phyloP scores from a whole-genome alignment of 75 land plant genomes.

The Selaginella tamariscina region DNA sequence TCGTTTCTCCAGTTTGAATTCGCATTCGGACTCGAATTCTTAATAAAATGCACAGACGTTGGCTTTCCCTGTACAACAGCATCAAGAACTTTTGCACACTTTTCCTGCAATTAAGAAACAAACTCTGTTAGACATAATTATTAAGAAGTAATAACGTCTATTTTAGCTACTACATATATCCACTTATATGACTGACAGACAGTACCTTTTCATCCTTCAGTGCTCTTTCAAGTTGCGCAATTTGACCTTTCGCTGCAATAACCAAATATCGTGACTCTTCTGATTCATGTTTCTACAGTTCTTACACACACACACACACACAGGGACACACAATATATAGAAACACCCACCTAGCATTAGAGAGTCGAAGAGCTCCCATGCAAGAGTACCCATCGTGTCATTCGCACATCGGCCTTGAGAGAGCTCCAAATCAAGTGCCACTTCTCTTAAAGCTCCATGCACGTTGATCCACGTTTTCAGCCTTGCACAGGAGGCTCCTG shows the following conservation, averaged over 20 bases:
- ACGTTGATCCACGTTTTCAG: constrained; percentile 6
- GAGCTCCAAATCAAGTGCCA: constrained; percentile 11
- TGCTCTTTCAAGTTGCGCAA: constrained; percentile 4
- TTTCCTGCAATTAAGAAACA: constrained; percentile 12
- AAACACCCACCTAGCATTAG: neutral
- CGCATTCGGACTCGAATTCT: neutral
- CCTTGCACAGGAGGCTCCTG: constrained; percentile 19
- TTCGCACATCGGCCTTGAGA: constrained; percentile 19
- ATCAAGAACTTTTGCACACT: constrained; percentile 15
- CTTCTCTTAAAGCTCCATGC: constrained; percentile 14
- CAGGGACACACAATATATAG: neutral
- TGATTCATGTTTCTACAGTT: too few species aligned
- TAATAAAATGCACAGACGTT: constrained; percentile 14
- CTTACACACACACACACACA: too few species aligned
- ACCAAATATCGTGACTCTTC: too few species aligned
- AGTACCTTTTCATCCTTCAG: constrained; percentile 14
- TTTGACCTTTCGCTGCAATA: neutral
- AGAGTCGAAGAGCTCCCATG: constrained; percentile 19
- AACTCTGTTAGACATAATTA: neutral
- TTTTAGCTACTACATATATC: too few species aligned
- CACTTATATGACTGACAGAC: too few species aligned
- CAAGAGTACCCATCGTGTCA: constrained; percentile 19
- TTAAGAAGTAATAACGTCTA: too few species aligned
- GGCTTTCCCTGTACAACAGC: constrained; percentile 23
- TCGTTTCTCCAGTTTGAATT: neutral